Evolutionary conservation across 192 early-diverging fungal species (phyloP).

Genomic region (Backusella mclennaniae): DNA sequence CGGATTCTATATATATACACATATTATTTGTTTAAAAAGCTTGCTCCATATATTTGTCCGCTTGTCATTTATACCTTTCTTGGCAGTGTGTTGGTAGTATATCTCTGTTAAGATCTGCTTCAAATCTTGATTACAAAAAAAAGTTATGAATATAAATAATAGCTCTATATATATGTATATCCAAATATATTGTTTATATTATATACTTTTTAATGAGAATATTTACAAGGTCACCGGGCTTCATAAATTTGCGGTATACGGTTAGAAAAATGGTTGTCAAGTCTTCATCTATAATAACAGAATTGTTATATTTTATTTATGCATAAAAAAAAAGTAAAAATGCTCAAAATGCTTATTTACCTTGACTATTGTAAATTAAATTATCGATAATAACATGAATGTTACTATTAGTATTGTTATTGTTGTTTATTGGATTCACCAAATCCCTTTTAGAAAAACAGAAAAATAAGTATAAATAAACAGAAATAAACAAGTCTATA

Average conservation of each 20-base stretch:
- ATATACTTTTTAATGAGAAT: slow-evolving; percentile 28
- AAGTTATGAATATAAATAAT: neutral
- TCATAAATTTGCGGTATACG: slow-evolving; percentile 38
- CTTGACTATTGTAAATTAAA: neutral
- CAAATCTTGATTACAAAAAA: slow-evolving; percentile 14
- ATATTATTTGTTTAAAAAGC: neutral
- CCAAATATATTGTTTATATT: neutral
- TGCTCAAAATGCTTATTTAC: neutral
- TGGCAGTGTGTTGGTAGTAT: slow-evolving; percentile 19
- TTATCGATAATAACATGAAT: neutral
- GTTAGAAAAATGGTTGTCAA: slow-evolving; percentile 34
- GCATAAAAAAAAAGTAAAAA: neutral
- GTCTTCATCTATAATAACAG: slow-evolving; percentile 21
- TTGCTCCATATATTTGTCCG: neutral
- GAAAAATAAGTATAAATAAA: neutral
- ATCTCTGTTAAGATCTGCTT: neutral
- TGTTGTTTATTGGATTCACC: slow-evolving; percentile 6
- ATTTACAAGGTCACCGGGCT: slow-evolving; percentile 28
- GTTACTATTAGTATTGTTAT: neutral
- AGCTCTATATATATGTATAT: neutral
- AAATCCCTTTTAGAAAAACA: neutral
- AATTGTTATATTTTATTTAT: neutral
- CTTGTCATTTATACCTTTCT: slow-evolving; percentile 14
- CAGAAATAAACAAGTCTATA: neutral
- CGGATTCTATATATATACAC: slow-evolving; percentile 26